A percentile compares a stretch with the other conserved stretches of the same genome.
Evolutionary conservation across 805 yeast species (phyloP).

Genomic region (Lipomyces sp.): DNA sequence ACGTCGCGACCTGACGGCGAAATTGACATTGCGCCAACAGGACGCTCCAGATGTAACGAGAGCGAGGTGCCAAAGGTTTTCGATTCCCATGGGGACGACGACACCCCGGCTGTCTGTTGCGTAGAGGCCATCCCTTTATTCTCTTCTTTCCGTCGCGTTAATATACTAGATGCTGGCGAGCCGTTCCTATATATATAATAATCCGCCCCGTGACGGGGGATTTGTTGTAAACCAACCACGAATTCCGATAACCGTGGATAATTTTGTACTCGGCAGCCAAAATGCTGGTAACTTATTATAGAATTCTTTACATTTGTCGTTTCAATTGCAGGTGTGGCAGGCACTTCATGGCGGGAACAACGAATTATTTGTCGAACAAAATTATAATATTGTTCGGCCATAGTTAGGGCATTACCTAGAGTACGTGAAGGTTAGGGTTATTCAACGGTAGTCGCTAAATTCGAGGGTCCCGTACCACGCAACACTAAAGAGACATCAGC

Average conservation of each 20-base stretch:
- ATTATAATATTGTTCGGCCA: too few species aligned
- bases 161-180: neutral
- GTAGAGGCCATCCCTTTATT: neutral
- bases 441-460: too few species aligned
- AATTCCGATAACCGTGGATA: neutral
- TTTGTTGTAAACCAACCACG: neutral
- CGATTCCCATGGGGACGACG: conserved; percentile 29
- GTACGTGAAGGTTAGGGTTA: too few species aligned
- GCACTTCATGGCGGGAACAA: too few species aligned
- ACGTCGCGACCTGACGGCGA: conserved; percentile 77
- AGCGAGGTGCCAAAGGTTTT: conserved; percentile 73
- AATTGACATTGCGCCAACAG: conserved; percentile 76
- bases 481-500: too few species aligned
- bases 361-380: too few species aligned
- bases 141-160: neutral
- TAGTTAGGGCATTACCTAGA: too few species aligned
- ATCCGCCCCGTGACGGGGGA: too few species aligned
- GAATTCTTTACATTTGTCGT: neutral
- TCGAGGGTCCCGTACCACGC: too few species aligned
- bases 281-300: neutral
- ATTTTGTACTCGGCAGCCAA: neutral
- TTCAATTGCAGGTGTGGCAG: too few species aligned
- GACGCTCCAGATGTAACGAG: conserved; percentile 85
- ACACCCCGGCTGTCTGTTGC: neutral
- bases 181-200: too few species aligned